A percentile compares a stretch with the other conserved stretches of the same genome.
phyloP scores from a whole-genome alignment of 208 protist species.

The Angomonas ambiguus region DNA sequence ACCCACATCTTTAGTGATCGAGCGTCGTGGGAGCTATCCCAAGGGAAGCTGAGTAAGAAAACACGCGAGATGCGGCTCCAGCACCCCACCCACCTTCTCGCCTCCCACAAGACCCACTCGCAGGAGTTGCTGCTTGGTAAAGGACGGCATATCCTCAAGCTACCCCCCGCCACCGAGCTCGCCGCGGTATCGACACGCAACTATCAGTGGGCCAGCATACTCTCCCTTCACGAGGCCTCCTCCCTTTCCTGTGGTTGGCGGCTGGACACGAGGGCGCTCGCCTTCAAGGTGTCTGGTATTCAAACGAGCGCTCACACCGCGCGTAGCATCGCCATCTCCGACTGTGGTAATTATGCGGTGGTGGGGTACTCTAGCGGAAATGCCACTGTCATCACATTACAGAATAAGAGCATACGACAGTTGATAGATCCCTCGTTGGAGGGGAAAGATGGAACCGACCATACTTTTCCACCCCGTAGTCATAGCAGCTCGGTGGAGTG shows the following conservation, averaged over 20 bases:
- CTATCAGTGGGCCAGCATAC: conserved; percentile 83
- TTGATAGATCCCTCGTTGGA: conserved; percentile 50
- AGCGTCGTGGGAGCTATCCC: conserved; percentile 87
- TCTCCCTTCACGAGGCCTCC: conserved; percentile 73
- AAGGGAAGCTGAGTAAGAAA: conserved; percentile 74
- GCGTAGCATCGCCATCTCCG: conserved; percentile 66
- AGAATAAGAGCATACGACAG: conserved; percentile 75
- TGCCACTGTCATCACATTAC: conserved; percentile 60
- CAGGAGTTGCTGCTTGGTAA: background rate
- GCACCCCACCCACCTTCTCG: background rate
- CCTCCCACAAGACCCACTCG: background rate
- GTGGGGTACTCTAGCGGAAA: conserved; percentile 87
- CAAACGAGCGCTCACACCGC: conserved; percentile 63
- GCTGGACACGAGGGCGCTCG: conserved; percentile 71
- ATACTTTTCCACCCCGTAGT: conserved; percentile 12
- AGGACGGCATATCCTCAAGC: conserved; percentile 54
- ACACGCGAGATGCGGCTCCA: conserved; percentile 42
- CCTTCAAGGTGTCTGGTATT: conserved; percentile 78
- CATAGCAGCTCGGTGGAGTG: conserved; percentile 72
- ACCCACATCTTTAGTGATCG: conserved; percentile 89
- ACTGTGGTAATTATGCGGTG: conserved; percentile 86
- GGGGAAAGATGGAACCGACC: background rate
- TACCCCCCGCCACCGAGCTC: conserved; percentile 65
- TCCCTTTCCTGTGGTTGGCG: conserved; percentile 74
- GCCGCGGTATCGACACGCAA: conserved; percentile 63